Percentiles rank a stretch among this genome's conserved stretches.
Evolutionary conservation across 148 eudicot species (phyloP).

Genomic region (Camellia japonica): DNA sequence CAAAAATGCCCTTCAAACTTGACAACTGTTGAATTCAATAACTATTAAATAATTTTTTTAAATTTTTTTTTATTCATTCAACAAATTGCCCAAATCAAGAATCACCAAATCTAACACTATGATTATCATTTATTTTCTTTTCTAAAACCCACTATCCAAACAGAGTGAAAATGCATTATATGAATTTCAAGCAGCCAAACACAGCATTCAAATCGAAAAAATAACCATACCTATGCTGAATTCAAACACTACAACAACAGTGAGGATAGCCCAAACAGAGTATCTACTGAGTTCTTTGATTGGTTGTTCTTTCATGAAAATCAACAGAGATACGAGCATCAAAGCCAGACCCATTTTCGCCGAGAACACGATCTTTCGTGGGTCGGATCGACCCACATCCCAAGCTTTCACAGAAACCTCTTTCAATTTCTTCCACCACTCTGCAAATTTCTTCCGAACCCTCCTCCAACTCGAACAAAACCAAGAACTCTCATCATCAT

Average conservation of each 20-base stretch:
- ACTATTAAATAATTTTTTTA: no score
- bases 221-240: slow-evolving; percentile 71
- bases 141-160: no score
- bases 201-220: not conserved
- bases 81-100: no score
- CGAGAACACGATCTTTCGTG: slow-evolving; percentile 66
- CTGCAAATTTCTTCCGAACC: slow-evolving; percentile 1
- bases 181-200: not conserved
- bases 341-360: slow-evolving; percentile 82
- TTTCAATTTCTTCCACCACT: slow-evolving; percentile 25
- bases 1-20: no score
- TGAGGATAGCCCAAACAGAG: slow-evolving; percentile 94
- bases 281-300: slow-evolving; percentile 48
- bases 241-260: slow-evolving; percentile 89
- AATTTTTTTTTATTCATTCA: no score
- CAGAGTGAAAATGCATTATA: no score
- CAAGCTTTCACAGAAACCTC: slow-evolving; percentile 33
- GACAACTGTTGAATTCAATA: no score
- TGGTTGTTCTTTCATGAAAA: slow-evolving; percentile 78
- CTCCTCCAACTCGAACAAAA: not conserved
- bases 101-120: no score
- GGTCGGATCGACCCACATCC: slow-evolving; percentile 77
- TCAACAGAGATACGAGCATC: slow-evolving; percentile 56
- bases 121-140: no score
- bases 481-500: not conserved